phyloP scores from a whole-genome alignment of 192 early-diverging fungal genomes.

The Piromyces finnis region DNA sequence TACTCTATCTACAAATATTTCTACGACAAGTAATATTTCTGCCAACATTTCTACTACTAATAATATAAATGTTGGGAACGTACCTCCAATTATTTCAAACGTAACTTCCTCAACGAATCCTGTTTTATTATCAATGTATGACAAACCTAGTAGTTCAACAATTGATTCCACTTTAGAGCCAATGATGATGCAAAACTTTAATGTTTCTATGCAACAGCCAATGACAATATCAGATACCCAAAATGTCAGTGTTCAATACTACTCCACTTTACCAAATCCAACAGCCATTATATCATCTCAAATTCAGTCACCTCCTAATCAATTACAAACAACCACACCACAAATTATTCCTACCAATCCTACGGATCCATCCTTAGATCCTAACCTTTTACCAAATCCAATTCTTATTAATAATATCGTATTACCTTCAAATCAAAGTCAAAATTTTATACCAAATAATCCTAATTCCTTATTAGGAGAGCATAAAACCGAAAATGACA shows the following conservation, averaged over 20 bases:
- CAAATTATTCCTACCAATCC: not conserved
- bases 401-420: not conserved
- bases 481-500: not conserved
- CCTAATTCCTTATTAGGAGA: not conserved
- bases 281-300: not conserved
- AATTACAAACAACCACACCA: not conserved
- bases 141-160: not conserved
- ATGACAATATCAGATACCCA: not conserved
- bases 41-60: not conserved
- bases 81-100: no score
- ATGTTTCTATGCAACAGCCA: not conserved
- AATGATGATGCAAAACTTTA: not conserved
- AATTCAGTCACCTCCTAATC: not conserved
- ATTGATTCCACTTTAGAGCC: not conserved
- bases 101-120: not conserved
- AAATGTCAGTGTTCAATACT: not conserved
- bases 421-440: not conserved
- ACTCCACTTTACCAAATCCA: not conserved
- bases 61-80: not conserved
- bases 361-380: not conserved
- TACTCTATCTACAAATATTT: no score
- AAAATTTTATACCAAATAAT: not conserved
- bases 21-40: no score
- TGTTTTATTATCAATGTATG: not conserved
- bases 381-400: not conserved